These are phyloP conservation scores for Geotrichum australiense DNA, from an alignment of 1,139 yeast species.

Conservation along the genomic window DNA sequence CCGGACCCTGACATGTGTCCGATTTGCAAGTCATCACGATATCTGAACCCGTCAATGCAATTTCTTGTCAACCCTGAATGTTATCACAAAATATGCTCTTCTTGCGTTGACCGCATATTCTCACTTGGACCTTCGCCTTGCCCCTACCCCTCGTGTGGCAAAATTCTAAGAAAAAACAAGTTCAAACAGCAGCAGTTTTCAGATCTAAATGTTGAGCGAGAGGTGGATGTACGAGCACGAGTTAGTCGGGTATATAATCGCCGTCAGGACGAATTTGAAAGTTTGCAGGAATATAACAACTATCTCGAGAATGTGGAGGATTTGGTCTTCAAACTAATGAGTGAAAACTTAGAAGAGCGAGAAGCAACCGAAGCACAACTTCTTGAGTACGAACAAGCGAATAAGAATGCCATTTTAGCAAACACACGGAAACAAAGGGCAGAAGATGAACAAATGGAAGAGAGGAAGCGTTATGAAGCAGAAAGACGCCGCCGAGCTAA, in stretches of 20 bases:
- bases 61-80: slow-evolving; percentile 95
- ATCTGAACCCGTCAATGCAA: slow-evolving; percentile 86
- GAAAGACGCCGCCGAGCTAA: slow-evolving; percentile 42
- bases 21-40: slow-evolving; percentile 91
- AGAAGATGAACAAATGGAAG: slow-evolving; percentile 57
- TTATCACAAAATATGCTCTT: slow-evolving; percentile 94
- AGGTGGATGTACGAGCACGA: slow-evolving; percentile 80
- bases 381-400: slow-evolving; percentile 64
- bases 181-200: slow-evolving; percentile 91
- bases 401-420: slow-evolving; percentile 68
- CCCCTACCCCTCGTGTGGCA: slow-evolving; percentile 89
- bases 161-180: slow-evolving; percentile 75
- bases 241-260: slow-evolving; percentile 75
- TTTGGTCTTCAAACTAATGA: slow-evolving; percentile 66
- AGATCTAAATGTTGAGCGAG: slow-evolving; percentile 81
- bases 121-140: slow-evolving; percentile 95
- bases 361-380: slow-evolving; percentile 67
- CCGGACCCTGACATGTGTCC: slow-evolving; percentile 80
- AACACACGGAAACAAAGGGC: slow-evolving; percentile 65
- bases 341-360: slow-evolving; percentile 61
- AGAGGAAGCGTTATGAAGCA: slow-evolving; percentile 64
- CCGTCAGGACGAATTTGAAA: slow-evolving; percentile 64
- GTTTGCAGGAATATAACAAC: slow-evolving; percentile 55
- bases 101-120: slow-evolving; percentile 91
- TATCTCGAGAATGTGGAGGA: slow-evolving; percentile 82